These are phyloP conservation scores for Daldinia bambusicola DNA, from an alignment of 495 filamentous ascomycete genomes.

Conservation along the genomic window DNA sequence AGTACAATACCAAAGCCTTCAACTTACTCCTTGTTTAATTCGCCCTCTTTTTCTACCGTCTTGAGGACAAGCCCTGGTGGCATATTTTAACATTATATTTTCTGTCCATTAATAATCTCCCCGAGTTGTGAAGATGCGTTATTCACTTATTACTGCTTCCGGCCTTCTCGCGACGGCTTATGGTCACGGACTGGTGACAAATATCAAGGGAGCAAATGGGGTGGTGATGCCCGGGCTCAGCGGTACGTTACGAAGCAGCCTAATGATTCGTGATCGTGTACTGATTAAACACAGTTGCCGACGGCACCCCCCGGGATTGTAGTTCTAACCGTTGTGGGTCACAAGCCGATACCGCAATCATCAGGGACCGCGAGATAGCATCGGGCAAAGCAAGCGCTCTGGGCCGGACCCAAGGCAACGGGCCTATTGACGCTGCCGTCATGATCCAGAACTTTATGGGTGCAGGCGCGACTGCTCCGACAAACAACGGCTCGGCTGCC, in stretches of 20 bases:
- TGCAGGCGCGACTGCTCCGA: conserved; percentile 46
- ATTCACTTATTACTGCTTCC: conserved; percentile 41
- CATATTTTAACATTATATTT: conserved; percentile 23
- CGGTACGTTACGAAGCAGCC: conserved; percentile 43
- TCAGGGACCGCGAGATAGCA: conserved; percentile 59
- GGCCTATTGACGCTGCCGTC: conserved; percentile 61
- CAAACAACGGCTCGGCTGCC: conserved; percentile 48
- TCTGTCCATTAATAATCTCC: conserved; percentile 9
- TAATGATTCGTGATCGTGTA: neutral
- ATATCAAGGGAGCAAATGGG: conserved; percentile 63
- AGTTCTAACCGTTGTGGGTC: conserved; percentile 61
- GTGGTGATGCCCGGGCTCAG: conserved; percentile 65
- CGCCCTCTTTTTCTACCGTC: conserved; percentile 14
- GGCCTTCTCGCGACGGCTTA: conserved; percentile 47
- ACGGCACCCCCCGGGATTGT: conserved; percentile 68
- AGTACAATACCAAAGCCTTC: conserved; percentile 14
- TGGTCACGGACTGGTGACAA: conserved; percentile 62
- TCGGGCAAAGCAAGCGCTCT: conserved; percentile 61
- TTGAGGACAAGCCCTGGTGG: conserved; percentile 43
- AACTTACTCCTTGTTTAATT: conserved; percentile 18
- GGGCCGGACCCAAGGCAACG: conserved; percentile 66
- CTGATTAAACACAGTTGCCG: conserved; percentile 55
- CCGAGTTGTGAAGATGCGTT: conserved; percentile 46
- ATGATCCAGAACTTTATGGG: conserved; percentile 61
- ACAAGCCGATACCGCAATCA: conserved; percentile 64